phyloP scores from a whole-genome alignment of 176 grass and related monocot genomes.

The Oryza australiensis region DNA sequence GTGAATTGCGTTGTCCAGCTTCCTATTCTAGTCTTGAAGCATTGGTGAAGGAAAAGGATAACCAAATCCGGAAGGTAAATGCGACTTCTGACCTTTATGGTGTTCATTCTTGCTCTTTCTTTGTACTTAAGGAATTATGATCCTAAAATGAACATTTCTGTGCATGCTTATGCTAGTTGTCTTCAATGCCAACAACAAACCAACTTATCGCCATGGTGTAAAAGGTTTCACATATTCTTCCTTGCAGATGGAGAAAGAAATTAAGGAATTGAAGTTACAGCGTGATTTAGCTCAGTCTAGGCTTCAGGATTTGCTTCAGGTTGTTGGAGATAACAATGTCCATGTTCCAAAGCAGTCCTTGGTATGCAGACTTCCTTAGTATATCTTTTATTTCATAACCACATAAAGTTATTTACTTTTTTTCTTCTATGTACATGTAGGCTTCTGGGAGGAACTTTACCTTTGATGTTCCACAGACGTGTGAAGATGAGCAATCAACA shows the following conservation, averaged over 20 bases:
- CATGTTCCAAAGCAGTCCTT: conserved; percentile 41
- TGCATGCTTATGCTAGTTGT: neutral
- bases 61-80: conserved; percentile 73
- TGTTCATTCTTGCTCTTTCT: neutral
- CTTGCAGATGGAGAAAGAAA: conserved; percentile 93
- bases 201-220: neutral
- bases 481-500: conserved; percentile 56
- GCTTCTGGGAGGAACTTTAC: conserved; percentile 55
- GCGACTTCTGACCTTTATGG: conserved; percentile 1
- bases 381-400: neutral
- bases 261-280: conserved; percentile 81
- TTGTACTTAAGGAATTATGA: neutral
- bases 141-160: neutral
- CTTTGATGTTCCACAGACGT: conserved; percentile 59
- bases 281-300: conserved; percentile 75
- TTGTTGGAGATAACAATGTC: conserved; percentile 65
- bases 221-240: conserved; percentile 31
- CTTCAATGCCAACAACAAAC: neutral
- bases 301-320: conserved; percentile 66
- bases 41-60: conserved; percentile 78
- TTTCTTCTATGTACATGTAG: conserved; percentile 45
- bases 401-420: neutral
- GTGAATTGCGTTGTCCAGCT: conserved; percentile 66
- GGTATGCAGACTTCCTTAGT: conserved; percentile 43
- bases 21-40: conserved; percentile 63